phyloP scores from a whole-genome alignment of 495 filamentous ascomycete species.

The Penicillium samsonianum region DNA sequence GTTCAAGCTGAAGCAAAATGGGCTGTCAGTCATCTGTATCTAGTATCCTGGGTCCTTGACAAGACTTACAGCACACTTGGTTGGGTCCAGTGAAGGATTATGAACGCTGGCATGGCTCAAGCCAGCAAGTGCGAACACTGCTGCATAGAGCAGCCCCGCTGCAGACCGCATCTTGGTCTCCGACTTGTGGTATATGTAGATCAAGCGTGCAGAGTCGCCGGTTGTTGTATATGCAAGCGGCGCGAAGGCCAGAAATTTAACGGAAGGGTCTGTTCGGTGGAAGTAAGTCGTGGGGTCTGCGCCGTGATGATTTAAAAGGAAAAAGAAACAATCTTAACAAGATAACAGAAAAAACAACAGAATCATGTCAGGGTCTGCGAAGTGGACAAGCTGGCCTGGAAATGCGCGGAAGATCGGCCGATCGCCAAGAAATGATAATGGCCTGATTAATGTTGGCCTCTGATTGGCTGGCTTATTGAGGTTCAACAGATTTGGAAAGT shows the following conservation, averaged over 20 bases:
- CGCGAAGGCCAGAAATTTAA: slow-evolving; percentile 13
- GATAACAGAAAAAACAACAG: not conserved
- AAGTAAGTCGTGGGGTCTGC: not conserved
- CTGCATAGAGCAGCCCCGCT: slow-evolving; percentile 70
- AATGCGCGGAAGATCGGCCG: slow-evolving; percentile 18
- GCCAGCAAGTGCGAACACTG: slow-evolving; percentile 70
- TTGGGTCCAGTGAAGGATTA: slow-evolving; percentile 39
- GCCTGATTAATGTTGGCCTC: not conserved
- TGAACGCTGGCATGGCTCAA: slow-evolving; percentile 46
- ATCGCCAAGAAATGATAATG: slow-evolving; percentile 20
- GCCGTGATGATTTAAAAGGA: not conserved
- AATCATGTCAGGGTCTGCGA: slow-evolving; percentile 6
- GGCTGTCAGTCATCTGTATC: slow-evolving; percentile 6
- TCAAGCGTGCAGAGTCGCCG: not conserved
- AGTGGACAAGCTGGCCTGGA: slow-evolving; percentile 28
- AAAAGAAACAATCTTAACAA: not conserved
- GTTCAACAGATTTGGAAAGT: not conserved
- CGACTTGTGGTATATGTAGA: slow-evolving; percentile 3
- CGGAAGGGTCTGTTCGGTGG: not conserved
- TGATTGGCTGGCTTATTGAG: slow-evolving; percentile 6
- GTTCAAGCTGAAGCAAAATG: slow-evolving; percentile 55
- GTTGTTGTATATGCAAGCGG: slow-evolving; percentile 18
- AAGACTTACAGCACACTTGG: slow-evolving; percentile 67
- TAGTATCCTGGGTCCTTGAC: not conserved
- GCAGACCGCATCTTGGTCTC: slow-evolving; percentile 61